phyloP scores from a whole-genome alignment of 768 basidiomycete species.

The Candolleomyces efflorescens region DNA sequence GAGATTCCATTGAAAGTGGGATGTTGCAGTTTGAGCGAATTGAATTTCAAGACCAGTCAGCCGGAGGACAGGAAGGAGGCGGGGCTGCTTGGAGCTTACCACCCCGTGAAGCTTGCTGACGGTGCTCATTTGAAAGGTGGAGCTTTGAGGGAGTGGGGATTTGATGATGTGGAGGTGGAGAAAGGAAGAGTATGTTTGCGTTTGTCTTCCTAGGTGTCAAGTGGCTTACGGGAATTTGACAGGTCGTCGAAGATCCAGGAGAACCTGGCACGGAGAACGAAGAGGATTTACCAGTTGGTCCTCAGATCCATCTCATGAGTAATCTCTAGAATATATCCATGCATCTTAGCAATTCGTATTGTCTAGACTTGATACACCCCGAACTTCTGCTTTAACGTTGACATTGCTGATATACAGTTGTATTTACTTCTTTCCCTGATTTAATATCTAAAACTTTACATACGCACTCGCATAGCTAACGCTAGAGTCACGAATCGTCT shows the following conservation, averaged over 20 bases:
- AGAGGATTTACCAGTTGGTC: slow-evolving; percentile 51
- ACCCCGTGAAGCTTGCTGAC: slow-evolving; percentile 43
- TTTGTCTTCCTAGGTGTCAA: slow-evolving; percentile 19
- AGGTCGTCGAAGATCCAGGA: slow-evolving; percentile 69
- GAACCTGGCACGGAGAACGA: slow-evolving; percentile 63
- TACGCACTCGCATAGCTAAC: slow-evolving; percentile 97
- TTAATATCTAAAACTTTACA: slow-evolving; percentile 45
- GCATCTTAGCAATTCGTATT: not conserved
- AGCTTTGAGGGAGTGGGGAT: slow-evolving; percentile 71
- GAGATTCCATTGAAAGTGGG: slow-evolving; percentile 56
- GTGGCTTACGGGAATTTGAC: too few species aligned
- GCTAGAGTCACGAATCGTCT: slow-evolving; percentile 70
- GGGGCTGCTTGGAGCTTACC: slow-evolving; percentile 41
- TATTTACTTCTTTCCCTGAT: slow-evolving; percentile 10
- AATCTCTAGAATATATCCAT: slow-evolving; percentile 26
- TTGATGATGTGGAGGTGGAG: slow-evolving; percentile 63
- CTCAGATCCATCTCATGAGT: slow-evolving; percentile 37
- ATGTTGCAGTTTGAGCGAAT: slow-evolving; percentile 69
- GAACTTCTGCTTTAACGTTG: not conserved
- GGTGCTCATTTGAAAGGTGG: slow-evolving; percentile 58
- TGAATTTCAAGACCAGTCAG: slow-evolving; percentile 28
- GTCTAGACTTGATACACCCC: not conserved
- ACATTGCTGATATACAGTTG: not conserved
- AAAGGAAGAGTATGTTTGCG: slow-evolving; percentile 51
- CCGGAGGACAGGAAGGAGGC: slow-evolving; percentile 13